Evolutionary conservation across 2,329 filamentous ascomycete species (phyloP), one percentile per base, ranked within the genome.

Genomic region (Fusarium nodosum): DNA sequence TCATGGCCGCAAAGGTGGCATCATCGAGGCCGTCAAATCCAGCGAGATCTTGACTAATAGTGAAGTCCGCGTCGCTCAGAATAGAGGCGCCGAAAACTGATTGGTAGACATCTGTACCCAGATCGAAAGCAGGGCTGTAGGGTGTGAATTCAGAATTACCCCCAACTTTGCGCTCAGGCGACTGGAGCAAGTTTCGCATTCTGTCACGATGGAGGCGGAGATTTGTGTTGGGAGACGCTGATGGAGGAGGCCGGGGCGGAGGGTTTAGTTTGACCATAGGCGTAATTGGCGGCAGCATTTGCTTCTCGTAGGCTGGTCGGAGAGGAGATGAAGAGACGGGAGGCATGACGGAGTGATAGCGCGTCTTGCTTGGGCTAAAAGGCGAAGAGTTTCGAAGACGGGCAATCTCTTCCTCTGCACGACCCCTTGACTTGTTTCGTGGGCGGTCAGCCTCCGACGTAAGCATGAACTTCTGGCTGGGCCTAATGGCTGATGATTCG

Each of bases 351-450:
- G 84, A 82, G 58, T 82, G 83, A 15, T 87, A 85, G 42, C 89
- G 86, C 72, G 82, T 81, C 81, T 93, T 94, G 51, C 89, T 92
- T 7, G 96, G 96, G 76, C 94, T 98, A 75, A 97, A 94, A 74
- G 94, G 95, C 3, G 94, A 97, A 3, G 95, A 97, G 66, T 92
- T 93, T 71, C 96, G 91, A 56, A 98, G 91, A 41, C 95, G 93
- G 46, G 92, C 93, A 83, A 99, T 97, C 79, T 97, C 96, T 74
- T 97, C 94, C 79, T 98, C 96, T 18, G 96, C 96, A 65, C 95
- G 91, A 31, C 95, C 95, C 64, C 93, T 91, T 28, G 59, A 60
- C 82, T 95, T 97, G 74, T 94, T 90, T 57, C 89, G 88, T 51
- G 91, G 91, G n/a, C 90, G 90, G 72, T 94, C 92, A 54, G 90